Evolutionary conservation across 2,329 filamentous ascomycete genomes (phyloP).

Genomic region (Aspergillus melleus): DNA sequence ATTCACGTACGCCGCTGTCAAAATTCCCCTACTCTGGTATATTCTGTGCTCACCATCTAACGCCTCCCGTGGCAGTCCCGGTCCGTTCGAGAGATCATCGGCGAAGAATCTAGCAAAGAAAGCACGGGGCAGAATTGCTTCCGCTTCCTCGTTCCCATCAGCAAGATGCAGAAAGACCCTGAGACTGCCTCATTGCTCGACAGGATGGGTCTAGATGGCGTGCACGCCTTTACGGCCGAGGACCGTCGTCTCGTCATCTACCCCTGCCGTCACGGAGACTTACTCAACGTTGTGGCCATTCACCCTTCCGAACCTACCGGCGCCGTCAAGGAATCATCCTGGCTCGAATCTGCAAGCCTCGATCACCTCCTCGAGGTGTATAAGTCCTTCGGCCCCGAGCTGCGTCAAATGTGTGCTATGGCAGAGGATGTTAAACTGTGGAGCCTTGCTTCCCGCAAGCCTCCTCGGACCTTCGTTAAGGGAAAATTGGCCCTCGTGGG

Average conservation of each 20-base stretch:
- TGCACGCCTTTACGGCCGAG: slow-evolving; percentile 11
- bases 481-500: slow-evolving; percentile 21
- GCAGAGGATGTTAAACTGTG: slow-evolving; percentile 23
- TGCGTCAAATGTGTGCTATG: slow-evolving; percentile 15
- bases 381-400: slow-evolving; percentile 7
- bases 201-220: slow-evolving; percentile 15
- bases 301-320: slow-evolving; percentile 6
- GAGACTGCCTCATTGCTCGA: slow-evolving; percentile 31
- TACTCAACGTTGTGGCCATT: slow-evolving; percentile 18
- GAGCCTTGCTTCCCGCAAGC: slow-evolving; percentile 17
- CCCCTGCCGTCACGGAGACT: slow-evolving; percentile 18
- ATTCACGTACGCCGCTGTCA: slow-evolving; percentile 26
- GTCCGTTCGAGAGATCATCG: slow-evolving; percentile 20
- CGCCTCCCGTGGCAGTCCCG: slow-evolving; percentile 27
- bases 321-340: slow-evolving; percentile 1
- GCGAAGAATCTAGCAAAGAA: slow-evolving; percentile 15
- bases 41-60: too few species aligned
- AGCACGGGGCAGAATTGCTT: slow-evolving; percentile 34
- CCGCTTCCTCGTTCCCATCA: slow-evolving; percentile 38
- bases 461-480: slow-evolving; percentile 13
- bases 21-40: not conserved
- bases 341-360: slow-evolving; percentile 8
- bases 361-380: slow-evolving; percentile 10
- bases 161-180: slow-evolving; percentile 29
- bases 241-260: slow-evolving; percentile 28